Evolutionary conservation across 1,284 basidiomycete species (phyloP).

Genomic region (Jaminaea rosea): DNA sequence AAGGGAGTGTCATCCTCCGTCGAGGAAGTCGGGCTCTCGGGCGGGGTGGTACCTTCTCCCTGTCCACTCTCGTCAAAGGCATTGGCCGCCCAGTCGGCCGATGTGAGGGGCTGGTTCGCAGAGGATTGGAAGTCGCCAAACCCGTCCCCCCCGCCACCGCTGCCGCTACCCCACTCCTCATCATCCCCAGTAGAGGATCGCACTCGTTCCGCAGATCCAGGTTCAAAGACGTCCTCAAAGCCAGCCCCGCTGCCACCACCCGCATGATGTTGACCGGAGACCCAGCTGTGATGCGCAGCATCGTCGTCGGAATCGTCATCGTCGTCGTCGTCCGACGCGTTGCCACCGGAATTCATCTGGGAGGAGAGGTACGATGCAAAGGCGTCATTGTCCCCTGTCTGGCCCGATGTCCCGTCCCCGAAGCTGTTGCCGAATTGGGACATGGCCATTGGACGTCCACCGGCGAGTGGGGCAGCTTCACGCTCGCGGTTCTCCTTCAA

Average conservation of each 20-base stretch:
- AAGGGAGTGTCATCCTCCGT: constrained; percentile 14
- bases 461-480: constrained; percentile 41
- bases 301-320: constrained; percentile 42
- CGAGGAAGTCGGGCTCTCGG: constrained; percentile 12
- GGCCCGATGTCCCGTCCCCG: neutral
- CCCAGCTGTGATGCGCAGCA: constrained; percentile 15
- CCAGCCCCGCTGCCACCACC: constrained; percentile 11
- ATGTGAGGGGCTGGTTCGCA: constrained; percentile 19
- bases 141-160: neutral
- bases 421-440: neutral
- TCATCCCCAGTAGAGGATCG: constrained; percentile 15
- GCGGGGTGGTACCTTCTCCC: constrained; percentile 12
- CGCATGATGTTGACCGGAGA: constrained; percentile 2
- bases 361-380: constrained; percentile 45
- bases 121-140: constrained; percentile 12
- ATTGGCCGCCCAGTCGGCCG: constrained; percentile 42
- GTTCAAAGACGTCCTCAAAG: constrained; percentile 19
- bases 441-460: constrained; percentile 27
- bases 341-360: constrained; percentile 37
- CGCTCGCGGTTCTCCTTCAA: constrained; percentile 38
- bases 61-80: constrained; percentile 18
- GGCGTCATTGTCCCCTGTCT: constrained; percentile 8
- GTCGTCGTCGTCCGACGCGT: constrained; percentile 24
- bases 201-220: no score
- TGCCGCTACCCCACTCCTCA: constrained; percentile 45